These are phyloP conservation scores for Phytopythium kandeliae DNA, from an alignment of 352 stramenopile species.

Conservation along the genomic window DNA sequence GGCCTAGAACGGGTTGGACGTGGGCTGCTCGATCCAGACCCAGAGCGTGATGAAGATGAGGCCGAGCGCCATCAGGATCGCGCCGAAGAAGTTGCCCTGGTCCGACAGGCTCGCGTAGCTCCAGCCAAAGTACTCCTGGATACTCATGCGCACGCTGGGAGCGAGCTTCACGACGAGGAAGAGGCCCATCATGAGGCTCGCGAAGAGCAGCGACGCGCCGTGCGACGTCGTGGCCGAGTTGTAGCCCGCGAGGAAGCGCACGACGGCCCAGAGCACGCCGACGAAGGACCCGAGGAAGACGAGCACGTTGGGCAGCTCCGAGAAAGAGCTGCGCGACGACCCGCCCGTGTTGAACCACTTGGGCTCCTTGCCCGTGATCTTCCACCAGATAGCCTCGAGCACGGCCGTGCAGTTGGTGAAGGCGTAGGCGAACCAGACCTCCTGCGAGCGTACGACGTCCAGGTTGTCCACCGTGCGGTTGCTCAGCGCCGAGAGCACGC, in stretches of 20 bases:
- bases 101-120: conserved; percentile 82
- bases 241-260: conserved; percentile 77
- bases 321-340: conserved; percentile 51
- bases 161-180: conserved; percentile 79
- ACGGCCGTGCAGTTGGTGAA: conserved; percentile 80
- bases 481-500: conserved; percentile 65
- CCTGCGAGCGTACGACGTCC: conserved; percentile 76
- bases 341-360: conserved; percentile 80
- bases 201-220: conserved; percentile 65
- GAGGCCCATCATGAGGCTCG: conserved; percentile 75
- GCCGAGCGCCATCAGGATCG: conserved; percentile 61
- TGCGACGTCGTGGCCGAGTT: conserved; percentile 71
- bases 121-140: conserved; percentile 88
- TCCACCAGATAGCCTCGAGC: conserved; percentile 77
- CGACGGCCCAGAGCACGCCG: conserved; percentile 60
- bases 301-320: conserved; percentile 72
- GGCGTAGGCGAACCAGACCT: conserved; percentile 81
- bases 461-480: conserved; percentile 84
- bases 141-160: conserved; percentile 79
- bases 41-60: conserved; percentile 78
- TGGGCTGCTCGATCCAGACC: conserved; percentile 79
- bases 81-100: conserved; percentile 80
- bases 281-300: conserved; percentile 70
- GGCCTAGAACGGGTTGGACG: conserved; percentile 68
- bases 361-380: conserved; percentile 74